Conservation (phyloP, 768 basidiomycete species). For the Collybiopsis confluens region DNA sequence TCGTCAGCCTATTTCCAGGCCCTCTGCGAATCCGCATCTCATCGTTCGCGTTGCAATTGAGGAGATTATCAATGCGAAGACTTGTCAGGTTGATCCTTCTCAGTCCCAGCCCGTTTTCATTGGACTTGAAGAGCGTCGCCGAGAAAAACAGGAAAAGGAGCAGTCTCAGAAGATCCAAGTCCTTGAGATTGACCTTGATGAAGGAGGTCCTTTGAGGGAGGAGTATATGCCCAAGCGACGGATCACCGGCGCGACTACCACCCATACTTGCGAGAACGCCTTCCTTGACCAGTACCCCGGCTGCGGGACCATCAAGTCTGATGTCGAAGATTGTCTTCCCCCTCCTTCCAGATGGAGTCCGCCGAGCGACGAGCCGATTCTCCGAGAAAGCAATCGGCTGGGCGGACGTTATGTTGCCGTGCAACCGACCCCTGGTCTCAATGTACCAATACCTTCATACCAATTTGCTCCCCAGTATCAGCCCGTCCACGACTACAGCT, state of each 20-base stretch:
- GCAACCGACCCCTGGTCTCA: constrained; percentile 41
- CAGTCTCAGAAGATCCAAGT: constrained; percentile 40
- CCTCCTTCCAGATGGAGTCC: constrained; percentile 83
- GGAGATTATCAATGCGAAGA: constrained; percentile 53
- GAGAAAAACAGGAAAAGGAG: constrained; percentile 46
- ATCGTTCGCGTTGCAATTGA: constrained; percentile 69
- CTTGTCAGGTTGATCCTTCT: constrained; percentile 22
- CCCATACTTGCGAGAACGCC: constrained; percentile 17
- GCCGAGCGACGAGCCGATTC: constrained; percentile 71
- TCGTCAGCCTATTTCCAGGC: constrained; percentile 76
- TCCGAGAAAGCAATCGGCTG: constrained; percentile 46
- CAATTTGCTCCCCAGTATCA: constrained; percentile 25
- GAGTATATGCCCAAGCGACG: constrained; percentile 78
- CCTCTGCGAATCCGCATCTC: constrained; percentile 65
- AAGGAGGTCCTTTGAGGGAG: constrained; percentile 77
- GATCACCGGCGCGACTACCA: constrained; percentile 30
- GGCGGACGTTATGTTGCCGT: constrained; percentile 64
- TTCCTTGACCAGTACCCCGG: constrained; percentile 8
- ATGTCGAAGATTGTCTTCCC: constrained; percentile 40
- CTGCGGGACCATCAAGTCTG: constrained; percentile 17
- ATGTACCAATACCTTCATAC: constrained; percentile 29
- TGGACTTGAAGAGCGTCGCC: constrained; percentile 61
- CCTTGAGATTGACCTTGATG: constrained; percentile 75
- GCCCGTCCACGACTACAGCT: constrained; percentile 28
- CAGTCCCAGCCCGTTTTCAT: constrained; percentile 67